A percentile compares a stretch with the other conserved stretches of the same genome.
Conservation (phyloP, 1,284 basidiomycete genomes). For the Rhodotorula sp. region DNA sequence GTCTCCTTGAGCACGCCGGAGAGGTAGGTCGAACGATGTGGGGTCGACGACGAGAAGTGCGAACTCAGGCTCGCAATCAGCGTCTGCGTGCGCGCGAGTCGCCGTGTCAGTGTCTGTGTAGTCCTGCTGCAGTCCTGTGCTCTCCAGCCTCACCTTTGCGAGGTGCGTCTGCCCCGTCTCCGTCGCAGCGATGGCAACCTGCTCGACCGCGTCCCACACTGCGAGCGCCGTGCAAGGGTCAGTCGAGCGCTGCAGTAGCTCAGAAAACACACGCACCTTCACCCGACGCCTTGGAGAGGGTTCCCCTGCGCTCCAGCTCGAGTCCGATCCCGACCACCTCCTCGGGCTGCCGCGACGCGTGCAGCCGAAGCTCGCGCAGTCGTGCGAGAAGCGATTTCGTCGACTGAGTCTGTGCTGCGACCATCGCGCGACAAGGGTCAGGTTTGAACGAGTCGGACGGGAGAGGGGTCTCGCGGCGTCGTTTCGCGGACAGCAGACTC, state of each 20-base stretch:
- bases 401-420: too few relatives aligned
- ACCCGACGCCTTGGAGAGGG: background rate
- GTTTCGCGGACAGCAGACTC: too few relatives aligned
- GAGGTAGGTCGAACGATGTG: conserved; percentile 75
- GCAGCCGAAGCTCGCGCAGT: background rate
- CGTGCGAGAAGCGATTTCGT: too few relatives aligned
- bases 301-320: background rate
- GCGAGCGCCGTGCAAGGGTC: conserved; percentile 19
- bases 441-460: too few relatives aligned
- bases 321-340: background rate
- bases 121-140: too few relatives aligned
- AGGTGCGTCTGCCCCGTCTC: conserved; percentile 77
- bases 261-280: background rate
- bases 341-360: background rate
- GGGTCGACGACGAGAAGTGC: conserved; percentile 66
- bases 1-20: conserved; percentile 83
- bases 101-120: background rate
- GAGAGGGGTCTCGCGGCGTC: too few relatives aligned
- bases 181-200: conserved; percentile 75
- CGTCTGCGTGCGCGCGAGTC: conserved; percentile 52
- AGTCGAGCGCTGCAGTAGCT: background rate
- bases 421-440: too few relatives aligned
- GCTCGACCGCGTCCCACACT: conserved; percentile 80
- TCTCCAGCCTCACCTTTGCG: conserved; percentile 67
- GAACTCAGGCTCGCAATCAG: conserved; percentile 67